Base-by-base conservation (phyloP, 1,284 basidiomycete genomes). In the Irpex sp. region DNA sequence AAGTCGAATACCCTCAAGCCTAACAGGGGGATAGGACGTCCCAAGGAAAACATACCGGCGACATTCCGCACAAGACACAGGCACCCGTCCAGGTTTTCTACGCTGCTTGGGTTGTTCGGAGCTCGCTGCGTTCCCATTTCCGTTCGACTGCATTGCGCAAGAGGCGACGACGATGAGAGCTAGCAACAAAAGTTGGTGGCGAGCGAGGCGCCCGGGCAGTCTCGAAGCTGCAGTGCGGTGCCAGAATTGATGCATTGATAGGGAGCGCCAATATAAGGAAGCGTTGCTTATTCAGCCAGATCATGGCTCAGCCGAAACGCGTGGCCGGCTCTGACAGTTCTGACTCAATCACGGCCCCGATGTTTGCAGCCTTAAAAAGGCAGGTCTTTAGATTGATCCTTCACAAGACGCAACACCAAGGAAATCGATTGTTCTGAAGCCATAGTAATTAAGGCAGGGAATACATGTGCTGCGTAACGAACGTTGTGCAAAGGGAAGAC, bases 31-130 rank as follows among this genome's bases (percentile, higher is more conserved):
- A 62, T 49, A 48, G 61, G 58, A 37, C 57, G 34, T 58, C 55
- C 58, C 34, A 55, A 60, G 36, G 31, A 44, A 44, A 15, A 44
- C 77, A 64, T 59, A 83, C 83, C 83, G 78, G 66, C 89, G 79
- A 73, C 88, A 91, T 76, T 91, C 88, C 5, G 88, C 87, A 70
- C 89, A 91, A 17, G 86, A 86, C 8, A 89, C 88, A 5, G 88
- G 86, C 9, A 78, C 79, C 31, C 83, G 72, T 15, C 82, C 82
- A 5, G 82, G 82, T 61, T 79, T 79, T 62, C 77, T 75, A 57
- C 79, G 65, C 58, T 69, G 73, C 58, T 70, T 72, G 11, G 56
- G 49, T 7, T 51, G 31, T n/a, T 55, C 54, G 6, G 54, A 55
- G 31, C 54, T 34, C 8, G 19, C 26, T n/a, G 54, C 17, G 5